Base-by-base conservation (phyloP, 2,329 filamentous ascomycete genomes). In the Hortaea werneckii region DNA sequence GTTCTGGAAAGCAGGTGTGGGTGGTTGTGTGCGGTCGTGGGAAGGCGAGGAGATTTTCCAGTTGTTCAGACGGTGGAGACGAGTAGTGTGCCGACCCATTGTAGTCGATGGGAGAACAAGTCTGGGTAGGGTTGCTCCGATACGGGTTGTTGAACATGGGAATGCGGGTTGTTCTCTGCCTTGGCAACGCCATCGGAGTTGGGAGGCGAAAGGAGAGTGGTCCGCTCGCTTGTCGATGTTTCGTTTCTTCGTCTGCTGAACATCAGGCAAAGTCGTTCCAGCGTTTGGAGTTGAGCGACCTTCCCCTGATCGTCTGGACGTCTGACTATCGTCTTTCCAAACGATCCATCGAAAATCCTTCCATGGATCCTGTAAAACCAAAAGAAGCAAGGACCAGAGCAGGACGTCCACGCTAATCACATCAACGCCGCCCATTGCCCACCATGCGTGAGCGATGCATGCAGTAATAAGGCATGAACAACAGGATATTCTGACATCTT, bases 401-500 rank as follows among this genome's bases (percentile, higher is more conserved):
- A 62, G 40, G 2, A 42, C 47, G 40, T 63, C 54, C 7, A 58
- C 50, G 29, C 50, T 56, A 12, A 62, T 54, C 7, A 62, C 59
- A 38, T 63, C 60, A 6, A 58, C 46, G 6, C 53, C 54, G 13
- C 48, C 43, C 59, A 62, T 62, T 2, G 34, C 37, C 12, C 41
- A 48, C 58, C 58, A 61, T 1, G 58, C 58, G 38, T 61, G 56
- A 9, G 57, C 27, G 1, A 51, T 55, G 6, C 46, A 43, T 6
- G 47, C 55, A 1, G 51, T 12, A n/a, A 56, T 58, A 10, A 57
- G 59, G 59, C 29, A 62, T 40, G 40, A 59, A 54, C 3, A 60
- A 13, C 1, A 46, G 35, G 1, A 46, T 42, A 30, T 32, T 54
- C 28, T 54, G 58, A 54, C 53, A 56, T 52, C 43, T 47, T 29